phyloP scores from a whole-genome alignment of 1,284 basidiomycete genomes.

The Rhodotorula sp. region DNA sequence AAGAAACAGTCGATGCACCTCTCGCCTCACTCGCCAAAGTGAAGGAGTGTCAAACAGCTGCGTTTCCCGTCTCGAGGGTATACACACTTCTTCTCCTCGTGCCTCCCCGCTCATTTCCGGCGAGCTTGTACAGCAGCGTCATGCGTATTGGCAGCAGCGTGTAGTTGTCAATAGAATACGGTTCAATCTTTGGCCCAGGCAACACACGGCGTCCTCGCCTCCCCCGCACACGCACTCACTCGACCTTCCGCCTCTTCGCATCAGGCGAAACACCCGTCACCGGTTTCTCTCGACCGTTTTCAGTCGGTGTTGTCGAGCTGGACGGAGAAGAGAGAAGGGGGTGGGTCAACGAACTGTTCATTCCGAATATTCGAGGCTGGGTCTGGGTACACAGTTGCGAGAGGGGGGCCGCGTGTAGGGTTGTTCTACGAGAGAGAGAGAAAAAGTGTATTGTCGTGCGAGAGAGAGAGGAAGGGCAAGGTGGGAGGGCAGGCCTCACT shows the following conservation, averaged over 20 bases:
- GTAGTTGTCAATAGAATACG: too few species aligned
- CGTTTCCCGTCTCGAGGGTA: too few species aligned
- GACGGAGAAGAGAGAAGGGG: not conserved
- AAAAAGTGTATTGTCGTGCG: not conserved
- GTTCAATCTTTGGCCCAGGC: too few species aligned
- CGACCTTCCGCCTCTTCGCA: conserved; percentile 5
- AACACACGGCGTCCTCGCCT: too few species aligned
- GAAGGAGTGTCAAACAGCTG: too few species aligned
- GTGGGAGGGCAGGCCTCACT: not conserved
- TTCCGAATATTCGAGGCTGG: not conserved
- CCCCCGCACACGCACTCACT: not conserved
- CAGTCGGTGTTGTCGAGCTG: not conserved
- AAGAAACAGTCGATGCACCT: too few species aligned
- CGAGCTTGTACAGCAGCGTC: too few species aligned
- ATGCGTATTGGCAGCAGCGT: too few species aligned
- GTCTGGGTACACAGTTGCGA: not conserved
- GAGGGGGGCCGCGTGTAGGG: too few species aligned
- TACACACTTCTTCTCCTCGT: too few species aligned
- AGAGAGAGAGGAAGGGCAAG: not conserved
- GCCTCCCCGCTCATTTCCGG: too few species aligned
- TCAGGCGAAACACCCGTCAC: not conserved
- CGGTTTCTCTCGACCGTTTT: not conserved
- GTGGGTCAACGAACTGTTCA: not conserved
- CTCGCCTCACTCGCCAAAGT: too few species aligned
- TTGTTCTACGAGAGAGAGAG: not conserved